phyloP scores from a whole-genome alignment of 352 stramenopile genomes.

The Elongisporangium senticosum region DNA sequence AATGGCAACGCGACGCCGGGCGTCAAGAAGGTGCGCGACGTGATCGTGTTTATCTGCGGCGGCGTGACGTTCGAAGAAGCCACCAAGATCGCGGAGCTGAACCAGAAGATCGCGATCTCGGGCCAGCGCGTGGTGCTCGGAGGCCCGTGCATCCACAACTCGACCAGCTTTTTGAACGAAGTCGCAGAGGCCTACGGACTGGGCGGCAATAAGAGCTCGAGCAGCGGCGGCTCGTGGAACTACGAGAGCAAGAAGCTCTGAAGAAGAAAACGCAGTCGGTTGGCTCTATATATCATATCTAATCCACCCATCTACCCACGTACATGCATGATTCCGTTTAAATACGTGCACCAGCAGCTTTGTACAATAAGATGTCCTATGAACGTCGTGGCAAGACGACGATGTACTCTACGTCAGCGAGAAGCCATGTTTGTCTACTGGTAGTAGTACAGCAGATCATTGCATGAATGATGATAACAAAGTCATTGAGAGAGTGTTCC shows the following conservation, averaged over 20 bases:
- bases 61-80: slow-evolving; percentile 99
- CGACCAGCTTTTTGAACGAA: slow-evolving; percentile 95
- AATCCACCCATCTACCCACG: background rate
- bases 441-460: too few species aligned
- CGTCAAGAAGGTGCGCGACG: slow-evolving; percentile 93
- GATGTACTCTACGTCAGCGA: too few species aligned
- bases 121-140: slow-evolving; percentile 92
- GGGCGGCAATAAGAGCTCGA: slow-evolving; percentile 2
- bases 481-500: too few species aligned
- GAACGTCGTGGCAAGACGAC: too few species aligned
- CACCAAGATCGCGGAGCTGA: slow-evolving; percentile 97
- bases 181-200: slow-evolving; percentile 70
- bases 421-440: too few species aligned
- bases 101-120: slow-evolving; percentile 77
- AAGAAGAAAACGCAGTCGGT: slow-evolving; percentile 1
- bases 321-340: too few species aligned
- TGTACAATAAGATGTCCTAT: too few species aligned
- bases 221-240: slow-evolving; percentile 26
- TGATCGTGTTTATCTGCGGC: slow-evolving; percentile 98
- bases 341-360: too few species aligned
- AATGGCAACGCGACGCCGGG: slow-evolving; percentile 95
- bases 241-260: slow-evolving; percentile 65
- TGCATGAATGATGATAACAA: too few species aligned
- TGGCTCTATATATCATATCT: slow-evolving; percentile 2
- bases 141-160: slow-evolving; percentile 96